Percentiles rank a stretch among this genome's conserved stretches.
Conservation (phyloP, 1,284 basidiomycete species). For the Amylostereum areolatum region DNA sequence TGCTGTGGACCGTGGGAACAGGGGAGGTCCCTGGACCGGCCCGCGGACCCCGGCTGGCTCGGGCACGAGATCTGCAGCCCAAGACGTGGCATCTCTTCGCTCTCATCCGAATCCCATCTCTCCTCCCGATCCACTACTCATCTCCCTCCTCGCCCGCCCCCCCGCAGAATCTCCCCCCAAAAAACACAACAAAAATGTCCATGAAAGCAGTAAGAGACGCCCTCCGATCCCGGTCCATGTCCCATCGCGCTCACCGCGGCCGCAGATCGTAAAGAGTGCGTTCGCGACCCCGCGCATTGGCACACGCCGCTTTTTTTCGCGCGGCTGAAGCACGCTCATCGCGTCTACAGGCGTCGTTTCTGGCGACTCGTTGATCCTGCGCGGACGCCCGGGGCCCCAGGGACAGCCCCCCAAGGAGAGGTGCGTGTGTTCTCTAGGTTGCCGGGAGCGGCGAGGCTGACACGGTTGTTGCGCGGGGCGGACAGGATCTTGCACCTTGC, state of each 20-base stretch:
- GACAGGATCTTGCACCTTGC: slow-evolving; percentile 80
- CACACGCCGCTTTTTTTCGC: slow-evolving; percentile 5
- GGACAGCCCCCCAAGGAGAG: slow-evolving; percentile 86
- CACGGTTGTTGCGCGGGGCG: no score
- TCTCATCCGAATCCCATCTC: not conserved
- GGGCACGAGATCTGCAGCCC: not conserved
- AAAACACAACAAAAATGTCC: slow-evolving; percentile 37
- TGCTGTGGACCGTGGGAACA: no score
- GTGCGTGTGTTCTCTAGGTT: slow-evolving; percentile 33
- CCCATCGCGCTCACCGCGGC: not conserved
- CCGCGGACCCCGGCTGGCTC: not conserved
- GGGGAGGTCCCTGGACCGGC: no score
- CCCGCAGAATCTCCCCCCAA: no score
- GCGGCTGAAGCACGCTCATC: slow-evolving; percentile 14
- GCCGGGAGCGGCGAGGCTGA: no score
- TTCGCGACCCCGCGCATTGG: not conserved
- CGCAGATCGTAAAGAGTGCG: slow-evolving; percentile 18
- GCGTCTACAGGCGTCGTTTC: slow-evolving; percentile 70
- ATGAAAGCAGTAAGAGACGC: slow-evolving; percentile 58
- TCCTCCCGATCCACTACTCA: not conserved
- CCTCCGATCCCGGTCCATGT: not conserved
- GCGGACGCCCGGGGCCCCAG: slow-evolving; percentile 70
- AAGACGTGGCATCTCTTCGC: not conserved
- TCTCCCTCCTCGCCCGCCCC: not conserved
- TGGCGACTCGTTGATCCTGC: slow-evolving; percentile 81